These are phyloP conservation scores for Lasiosphaeria miniovina DNA, from an alignment of 495 filamentous ascomycete species.

Conservation along the genomic window DNA sequence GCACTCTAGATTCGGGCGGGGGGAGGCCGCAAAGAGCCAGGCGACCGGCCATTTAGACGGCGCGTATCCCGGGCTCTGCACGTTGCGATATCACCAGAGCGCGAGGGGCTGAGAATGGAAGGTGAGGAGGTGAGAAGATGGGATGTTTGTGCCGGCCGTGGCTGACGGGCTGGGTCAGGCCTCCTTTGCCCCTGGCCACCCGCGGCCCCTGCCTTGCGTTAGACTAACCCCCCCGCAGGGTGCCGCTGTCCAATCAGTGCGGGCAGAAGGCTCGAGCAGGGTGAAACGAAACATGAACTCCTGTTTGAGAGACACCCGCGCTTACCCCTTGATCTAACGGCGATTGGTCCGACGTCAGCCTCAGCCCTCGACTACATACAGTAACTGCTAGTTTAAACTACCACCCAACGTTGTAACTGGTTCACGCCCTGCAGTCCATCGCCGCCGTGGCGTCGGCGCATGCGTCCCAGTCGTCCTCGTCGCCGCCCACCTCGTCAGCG, in stretches of 20 bases:
- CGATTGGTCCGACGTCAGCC: slow-evolving; percentile 3
- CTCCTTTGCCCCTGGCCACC: too few species aligned
- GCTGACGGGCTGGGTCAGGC: too few species aligned
- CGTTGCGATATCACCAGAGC: background rate
- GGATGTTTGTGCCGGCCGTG: background rate
- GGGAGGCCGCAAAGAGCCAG: background rate
- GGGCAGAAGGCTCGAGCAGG: slow-evolving; percentile 3
- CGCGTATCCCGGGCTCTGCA: slow-evolving; percentile 9
- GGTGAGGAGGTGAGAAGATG: background rate
- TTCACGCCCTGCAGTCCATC: too few species aligned
- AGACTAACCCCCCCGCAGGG: background rate
- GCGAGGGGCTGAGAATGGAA: background rate
- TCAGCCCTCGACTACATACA: background rate
- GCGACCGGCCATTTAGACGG: slow-evolving; percentile 4
- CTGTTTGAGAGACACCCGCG: slow-evolving; percentile 11
- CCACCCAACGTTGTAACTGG: too few species aligned
- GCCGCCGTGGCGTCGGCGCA: too few species aligned
- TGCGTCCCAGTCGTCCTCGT: too few species aligned
- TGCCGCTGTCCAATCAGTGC: slow-evolving; percentile 1
- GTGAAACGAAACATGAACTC: slow-evolving; percentile 13
- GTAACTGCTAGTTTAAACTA: too few species aligned
- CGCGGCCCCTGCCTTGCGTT: too few species aligned
- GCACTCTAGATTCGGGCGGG: background rate
- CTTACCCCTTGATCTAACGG: background rate
- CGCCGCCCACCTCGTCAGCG: too few species aligned